phyloP scores from a whole-genome alignment of 345 rosid species.

The Bretschneidera sinensis region DNA sequence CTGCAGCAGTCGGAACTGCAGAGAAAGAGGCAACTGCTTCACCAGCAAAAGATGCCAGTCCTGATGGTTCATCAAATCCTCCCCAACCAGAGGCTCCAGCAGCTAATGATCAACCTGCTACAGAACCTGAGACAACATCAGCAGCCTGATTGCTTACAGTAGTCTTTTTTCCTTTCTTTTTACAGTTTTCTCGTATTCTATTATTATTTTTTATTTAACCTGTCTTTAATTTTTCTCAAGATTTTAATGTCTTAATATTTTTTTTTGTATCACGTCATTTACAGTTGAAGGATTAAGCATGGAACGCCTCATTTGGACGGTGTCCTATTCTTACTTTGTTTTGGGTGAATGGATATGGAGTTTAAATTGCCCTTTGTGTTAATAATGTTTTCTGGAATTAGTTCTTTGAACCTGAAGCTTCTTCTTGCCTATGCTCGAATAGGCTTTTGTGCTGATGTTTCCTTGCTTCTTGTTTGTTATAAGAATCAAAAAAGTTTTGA shows the following conservation, averaged over 20 bases:
- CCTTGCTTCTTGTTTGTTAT: too few species aligned
- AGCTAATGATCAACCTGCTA: conserved; percentile 20
- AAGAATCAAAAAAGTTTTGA: too few species aligned
- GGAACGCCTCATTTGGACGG: background rate
- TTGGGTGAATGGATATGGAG: background rate
- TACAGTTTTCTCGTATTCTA: conserved; percentile 2
- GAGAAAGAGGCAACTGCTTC: conserved; percentile 23
- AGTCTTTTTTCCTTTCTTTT: background rate
- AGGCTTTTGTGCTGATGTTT: too few species aligned
- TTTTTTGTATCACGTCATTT: background rate
- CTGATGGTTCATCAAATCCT: conserved; percentile 20
- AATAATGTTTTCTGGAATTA: background rate
- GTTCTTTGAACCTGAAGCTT: too few species aligned
- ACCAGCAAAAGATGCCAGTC: conserved; percentile 22
- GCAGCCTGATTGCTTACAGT: conserved; percentile 22
- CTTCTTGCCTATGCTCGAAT: too few species aligned
- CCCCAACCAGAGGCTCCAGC: conserved; percentile 26
- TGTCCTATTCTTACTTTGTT: background rate
- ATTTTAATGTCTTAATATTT: conserved; percentile 6
- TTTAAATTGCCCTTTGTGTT: too few species aligned
- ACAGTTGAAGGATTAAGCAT: background rate
- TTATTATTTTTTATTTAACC: conserved; percentile 11
- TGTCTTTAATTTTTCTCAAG: conserved; percentile 3
- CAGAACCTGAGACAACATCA: conserved; percentile 30
- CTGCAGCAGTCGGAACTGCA: conserved; percentile 15